A percentile compares a stretch with the other conserved stretches of the same genome.
These are phyloP conservation scores for Populus tomentosa DNA, from an alignment of 441 rosid species.

Conservation along the genomic window DNA sequence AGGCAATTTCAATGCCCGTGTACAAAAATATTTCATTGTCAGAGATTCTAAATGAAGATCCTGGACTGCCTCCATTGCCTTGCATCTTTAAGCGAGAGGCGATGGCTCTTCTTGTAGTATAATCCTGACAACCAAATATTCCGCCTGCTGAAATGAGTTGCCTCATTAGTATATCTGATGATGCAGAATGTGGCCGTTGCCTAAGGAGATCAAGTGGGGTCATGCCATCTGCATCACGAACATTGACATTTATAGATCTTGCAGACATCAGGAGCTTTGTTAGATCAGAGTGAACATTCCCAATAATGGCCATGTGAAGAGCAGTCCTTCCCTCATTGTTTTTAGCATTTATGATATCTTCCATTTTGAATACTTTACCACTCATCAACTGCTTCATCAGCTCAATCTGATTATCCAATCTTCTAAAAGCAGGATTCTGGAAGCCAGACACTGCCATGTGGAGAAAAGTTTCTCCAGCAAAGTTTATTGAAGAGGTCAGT, in stretches of 20 bases:
- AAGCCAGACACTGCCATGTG: slow-evolving; percentile 78
- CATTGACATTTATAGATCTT: slow-evolving; percentile 57
- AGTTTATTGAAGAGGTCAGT: slow-evolving; percentile 48
- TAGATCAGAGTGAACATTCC: slow-evolving; percentile 68
- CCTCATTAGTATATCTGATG: slow-evolving; percentile 71
- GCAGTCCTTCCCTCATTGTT: slow-evolving; percentile 74
- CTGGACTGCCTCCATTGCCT: slow-evolving; percentile 72
- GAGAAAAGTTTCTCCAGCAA: slow-evolving; percentile 78
- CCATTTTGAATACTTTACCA: slow-evolving; percentile 30
- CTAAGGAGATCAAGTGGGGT: slow-evolving; percentile 86
- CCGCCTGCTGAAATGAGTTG: slow-evolving; percentile 86
- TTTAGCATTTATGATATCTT: slow-evolving; percentile 52
- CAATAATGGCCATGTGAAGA: slow-evolving; percentile 77
- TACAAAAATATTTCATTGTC: slow-evolving; percentile 74
- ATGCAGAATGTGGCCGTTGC: slow-evolving; percentile 62
- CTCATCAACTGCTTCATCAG: slow-evolving; percentile 64
- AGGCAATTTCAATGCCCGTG: slow-evolving; percentile 48
- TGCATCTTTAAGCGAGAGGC: slow-evolving; percentile 75
- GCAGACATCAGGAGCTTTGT: slow-evolving; percentile 86
- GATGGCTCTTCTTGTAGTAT: slow-evolving; percentile 62
- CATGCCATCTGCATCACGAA: slow-evolving; percentile 62
- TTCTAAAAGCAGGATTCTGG: slow-evolving; percentile 64
- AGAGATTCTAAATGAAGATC: slow-evolving; percentile 67
- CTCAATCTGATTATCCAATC: slow-evolving; percentile 75
- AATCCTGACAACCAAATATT: slow-evolving; percentile 60